Evolutionary conservation across 306 rosid genomes (phyloP), one percentile per base, ranked within the genome.

Genomic region (Amphicarpaea edgeworthii): DNA sequence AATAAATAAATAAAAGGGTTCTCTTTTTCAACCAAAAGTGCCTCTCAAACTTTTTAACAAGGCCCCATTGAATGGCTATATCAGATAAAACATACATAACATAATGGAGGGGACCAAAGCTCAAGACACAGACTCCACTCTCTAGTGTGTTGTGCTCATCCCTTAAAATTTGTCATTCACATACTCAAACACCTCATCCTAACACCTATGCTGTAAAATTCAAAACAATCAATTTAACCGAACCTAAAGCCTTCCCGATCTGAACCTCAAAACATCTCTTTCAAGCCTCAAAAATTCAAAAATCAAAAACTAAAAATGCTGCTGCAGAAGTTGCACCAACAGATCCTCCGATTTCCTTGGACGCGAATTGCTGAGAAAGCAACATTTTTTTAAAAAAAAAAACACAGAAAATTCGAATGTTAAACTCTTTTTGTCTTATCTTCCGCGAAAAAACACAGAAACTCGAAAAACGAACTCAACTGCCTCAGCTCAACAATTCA

Each of bases 101-200:
- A 58, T 59, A 59, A 83, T 82, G 91, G 96, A 79, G 88, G 95
- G 97, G 91, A 85, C 91, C 90, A 80, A 84, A 66, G 75, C 62
- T 62, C 65, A 79, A 85, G 83, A 83, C 77, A 77, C 80, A 78
- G 83, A 79, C 81, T 69, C 81, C 66, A 43, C 75, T 82, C 63
- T 73, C 55, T 1, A 81, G 14, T 61, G 14, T 30, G 9, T 3
- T 83, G 14, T 30, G 14, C 45, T 79, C 78, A 69, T 80, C 59
- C 50, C 73, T 83, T 38, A 47, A 78, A 81, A 73, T 78, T 79
- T 84, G 28, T 71, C 79, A 85, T 72, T 75, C 85, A 70, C 86
- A 84, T 45, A 78, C 80, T 58, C 75, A 83, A n/a, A n/a, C n/a
- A 77, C 75, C 60, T 54, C 70, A 76, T 53, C 77, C 41, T 64